phyloP scores from a whole-genome alignment of 73 alveolate species.

The Effrenium voratum region DNA sequence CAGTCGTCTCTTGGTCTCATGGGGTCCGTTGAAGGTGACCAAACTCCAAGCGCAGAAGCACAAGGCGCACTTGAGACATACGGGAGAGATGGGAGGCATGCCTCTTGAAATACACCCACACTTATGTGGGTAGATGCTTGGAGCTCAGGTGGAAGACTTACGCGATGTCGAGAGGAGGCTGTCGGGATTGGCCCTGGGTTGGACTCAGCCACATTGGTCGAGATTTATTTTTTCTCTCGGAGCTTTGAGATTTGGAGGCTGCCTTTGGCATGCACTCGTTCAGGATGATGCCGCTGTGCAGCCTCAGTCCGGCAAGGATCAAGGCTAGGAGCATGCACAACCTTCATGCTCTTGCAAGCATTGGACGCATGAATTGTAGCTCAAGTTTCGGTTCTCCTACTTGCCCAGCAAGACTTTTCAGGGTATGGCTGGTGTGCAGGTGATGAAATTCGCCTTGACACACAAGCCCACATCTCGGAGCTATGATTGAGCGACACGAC shows the following conservation, averaged over 20 bases:
- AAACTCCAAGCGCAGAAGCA: conserved; percentile 44
- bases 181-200: not conserved
- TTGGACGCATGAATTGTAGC: not conserved
- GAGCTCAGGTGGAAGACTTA: not conserved
- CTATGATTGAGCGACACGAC: too few relatives aligned
- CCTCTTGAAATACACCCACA: not conserved
- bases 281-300: conserved; percentile 61
- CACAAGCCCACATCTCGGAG: conserved; percentile 6
- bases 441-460: conserved; percentile 48
- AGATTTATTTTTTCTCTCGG: not conserved
- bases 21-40: conserved; percentile 14
- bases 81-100: not conserved
- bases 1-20: not conserved
- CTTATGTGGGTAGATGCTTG: not conserved
- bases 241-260: not conserved
- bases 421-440: not conserved
- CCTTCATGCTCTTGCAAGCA: not conserved
- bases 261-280: not conserved
- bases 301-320: conserved; percentile 43
- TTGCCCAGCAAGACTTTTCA: too few relatives aligned
- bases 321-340: not conserved
- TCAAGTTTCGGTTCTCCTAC: not conserved
- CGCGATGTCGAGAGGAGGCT: conserved; percentile 47
- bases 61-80: not conserved
- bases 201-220: not conserved